These are phyloP conservation scores for Umbelopsis sp. DNA, from an alignment of 192 early-diverging fungal genomes.

Conservation along the genomic window DNA sequence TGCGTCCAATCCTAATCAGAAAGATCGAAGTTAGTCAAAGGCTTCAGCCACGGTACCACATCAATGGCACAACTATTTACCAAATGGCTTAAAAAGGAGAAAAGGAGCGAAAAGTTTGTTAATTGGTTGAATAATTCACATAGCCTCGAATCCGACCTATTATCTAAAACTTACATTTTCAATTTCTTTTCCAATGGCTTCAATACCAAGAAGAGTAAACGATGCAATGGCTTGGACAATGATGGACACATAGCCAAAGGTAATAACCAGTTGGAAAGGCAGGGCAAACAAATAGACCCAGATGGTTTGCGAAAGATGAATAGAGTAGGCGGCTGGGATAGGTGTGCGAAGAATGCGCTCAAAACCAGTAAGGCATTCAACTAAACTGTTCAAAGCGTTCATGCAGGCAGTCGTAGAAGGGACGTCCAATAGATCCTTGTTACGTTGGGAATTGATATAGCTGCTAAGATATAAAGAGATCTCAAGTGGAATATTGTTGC, in stretches of 20 bases:
- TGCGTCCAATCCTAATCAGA: not conserved
- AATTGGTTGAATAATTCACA: constrained; percentile 50
- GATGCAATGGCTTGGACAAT: constrained; percentile 67
- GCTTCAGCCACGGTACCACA: constrained; percentile 7
- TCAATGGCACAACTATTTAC: not conserved
- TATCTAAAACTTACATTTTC: constrained; percentile 91
- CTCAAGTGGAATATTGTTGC: constrained; percentile 58
- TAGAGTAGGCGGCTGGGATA: constrained; percentile 87
- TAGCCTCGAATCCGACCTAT: constrained; percentile 66
- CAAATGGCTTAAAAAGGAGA: constrained; percentile 1
- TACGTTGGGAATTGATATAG: constrained; percentile 45
- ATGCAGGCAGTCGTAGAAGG: constrained; percentile 51
- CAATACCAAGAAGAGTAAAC: constrained; percentile 84
- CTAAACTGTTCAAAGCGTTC: constrained; percentile 50
- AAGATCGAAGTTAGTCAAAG: not conserved
- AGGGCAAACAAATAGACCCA: constrained; percentile 74
- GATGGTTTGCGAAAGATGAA: constrained; percentile 85
- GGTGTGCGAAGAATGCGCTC: constrained; percentile 87
- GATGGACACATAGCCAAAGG: constrained; percentile 51
- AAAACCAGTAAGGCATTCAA: constrained; percentile 65
- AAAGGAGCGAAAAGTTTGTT: constrained; percentile 12
- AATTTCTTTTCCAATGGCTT: constrained; percentile 85
- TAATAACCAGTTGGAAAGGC: constrained; percentile 79
- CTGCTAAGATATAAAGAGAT: constrained; percentile 64
- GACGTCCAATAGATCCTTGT: constrained; percentile 47